Base-by-base conservation (phyloP, 2,329 filamentous ascomycete genomes). In the Epichloe brachyelytri region DNA sequence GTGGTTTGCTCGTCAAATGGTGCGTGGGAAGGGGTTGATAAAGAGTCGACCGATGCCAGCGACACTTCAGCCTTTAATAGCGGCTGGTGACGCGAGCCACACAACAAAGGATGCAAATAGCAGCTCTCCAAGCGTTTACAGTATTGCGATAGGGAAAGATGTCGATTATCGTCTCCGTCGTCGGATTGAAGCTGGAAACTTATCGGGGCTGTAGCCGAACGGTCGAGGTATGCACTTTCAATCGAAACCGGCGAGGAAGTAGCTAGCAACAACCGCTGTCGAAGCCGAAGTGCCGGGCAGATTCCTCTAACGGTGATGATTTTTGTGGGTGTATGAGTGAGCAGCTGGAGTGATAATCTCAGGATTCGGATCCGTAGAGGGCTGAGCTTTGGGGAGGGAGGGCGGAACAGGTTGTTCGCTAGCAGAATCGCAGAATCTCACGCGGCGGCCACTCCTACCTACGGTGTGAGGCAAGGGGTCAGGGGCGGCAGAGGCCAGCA, bases 21-120 rank as follows among this genome's bases (percentile, higher is more conserved):
- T 26, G 33, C 14, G 26, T 41, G 30, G 30, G 40, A 19, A 34
- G 26, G 33, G 5, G 26, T 10, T 12, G 17, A 38, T 11, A 5
- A 17, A 22, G 49, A 40, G 26, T 43, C 30, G 43, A n/a, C 17
- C 37, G 14, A 17, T 38, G 40, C 47, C n/a, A 30, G 34, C 43
- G 20, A 33, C 43, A 41, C 48, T 47, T 47, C 38, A 40, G 43
- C 48, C 43, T 44, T 43, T 17, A 33, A 17, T 36, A 22, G 33
- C 43, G 39, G 44, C 33, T 26, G 48, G 43, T 43, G 34, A 50
- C 33, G 48, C 47, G 33, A 45, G 43, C 19, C 48, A 36, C 51
- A 10, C 4, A 26, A 15, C 10, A 52, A 39, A 8, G 36, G 41
- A 41, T 10, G 30, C 39, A 37, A 34, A 11, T 34, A 15, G 46